These are phyloP conservation scores for Eucalyptus pauciflora DNA, from an alignment of 345 rosid species.

Conservation along the genomic window DNA sequence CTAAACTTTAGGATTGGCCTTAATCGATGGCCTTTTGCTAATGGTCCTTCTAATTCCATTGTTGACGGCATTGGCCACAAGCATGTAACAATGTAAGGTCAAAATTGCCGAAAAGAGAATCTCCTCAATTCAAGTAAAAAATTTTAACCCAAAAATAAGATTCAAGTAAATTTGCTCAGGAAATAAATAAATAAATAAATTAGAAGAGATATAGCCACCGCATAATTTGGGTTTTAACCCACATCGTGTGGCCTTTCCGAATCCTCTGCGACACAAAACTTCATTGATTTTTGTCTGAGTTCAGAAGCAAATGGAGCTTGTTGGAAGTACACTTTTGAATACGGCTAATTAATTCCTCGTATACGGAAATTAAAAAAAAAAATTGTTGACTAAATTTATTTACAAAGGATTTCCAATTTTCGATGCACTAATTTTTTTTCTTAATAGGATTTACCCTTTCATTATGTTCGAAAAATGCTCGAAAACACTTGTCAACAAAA, in stretches of 20 bases:
- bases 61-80: background rate
- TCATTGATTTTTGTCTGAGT: background rate
- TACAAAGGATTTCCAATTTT: background rate
- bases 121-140: background rate
- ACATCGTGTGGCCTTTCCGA: background rate
- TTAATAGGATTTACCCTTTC: background rate
- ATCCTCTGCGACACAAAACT: background rate
- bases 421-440: background rate
- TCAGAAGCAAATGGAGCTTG: background rate
- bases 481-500: background rate
- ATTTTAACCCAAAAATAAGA: background rate
- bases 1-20: background rate
- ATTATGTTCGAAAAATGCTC: background rate
- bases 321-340: background rate
- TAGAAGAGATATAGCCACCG: background rate
- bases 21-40: background rate
- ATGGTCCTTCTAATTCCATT: background rate
- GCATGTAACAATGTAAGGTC: background rate
- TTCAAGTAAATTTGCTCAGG: background rate
- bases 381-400: background rate
- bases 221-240: background rate
- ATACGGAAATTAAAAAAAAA: rapidly evolving
- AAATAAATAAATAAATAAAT: background rate
- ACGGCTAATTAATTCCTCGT: background rate
- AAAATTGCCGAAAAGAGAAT: background rate